phyloP scores from a whole-genome alignment of 768 basidiomycete genomes.

The Russula abietina region DNA sequence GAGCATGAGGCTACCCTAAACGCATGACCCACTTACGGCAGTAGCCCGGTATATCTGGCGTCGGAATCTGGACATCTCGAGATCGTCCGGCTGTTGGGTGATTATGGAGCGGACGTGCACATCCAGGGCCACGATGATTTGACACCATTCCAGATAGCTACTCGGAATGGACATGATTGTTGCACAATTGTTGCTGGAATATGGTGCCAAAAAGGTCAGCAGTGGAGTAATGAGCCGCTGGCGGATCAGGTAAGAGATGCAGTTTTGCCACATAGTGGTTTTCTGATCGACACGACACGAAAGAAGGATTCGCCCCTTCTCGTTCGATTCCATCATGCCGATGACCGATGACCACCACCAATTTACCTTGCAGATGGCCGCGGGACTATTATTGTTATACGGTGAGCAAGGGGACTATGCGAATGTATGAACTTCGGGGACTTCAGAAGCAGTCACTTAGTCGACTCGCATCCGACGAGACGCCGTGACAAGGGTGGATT shows the following conservation, averaged over 20 bases:
- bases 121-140: no score
- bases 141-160: no score
- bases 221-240: not conserved
- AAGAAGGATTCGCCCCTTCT: not conserved
- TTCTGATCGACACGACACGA: not conserved
- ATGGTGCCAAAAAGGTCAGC: constrained; percentile 25
- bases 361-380: not conserved
- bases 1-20: no score
- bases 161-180: no score
- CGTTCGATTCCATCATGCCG: not conserved
- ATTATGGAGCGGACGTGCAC: no score
- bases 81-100: no score
- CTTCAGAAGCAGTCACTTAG: not conserved
- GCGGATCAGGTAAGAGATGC: not conserved
- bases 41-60: no score
- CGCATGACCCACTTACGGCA: no score
- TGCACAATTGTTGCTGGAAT: no score
- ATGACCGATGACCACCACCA: not conserved
- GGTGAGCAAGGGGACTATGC: not conserved
- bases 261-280: not conserved
- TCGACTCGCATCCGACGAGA: not conserved
- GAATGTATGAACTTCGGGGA: not conserved
- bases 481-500: no score
- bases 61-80: no score
- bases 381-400: not conserved